A percentile compares a stretch with the other conserved stretches of the same genome.
phyloP scores from a whole-genome alignment of 805 yeast species.

The Candida khao-thaluensis region DNA sequence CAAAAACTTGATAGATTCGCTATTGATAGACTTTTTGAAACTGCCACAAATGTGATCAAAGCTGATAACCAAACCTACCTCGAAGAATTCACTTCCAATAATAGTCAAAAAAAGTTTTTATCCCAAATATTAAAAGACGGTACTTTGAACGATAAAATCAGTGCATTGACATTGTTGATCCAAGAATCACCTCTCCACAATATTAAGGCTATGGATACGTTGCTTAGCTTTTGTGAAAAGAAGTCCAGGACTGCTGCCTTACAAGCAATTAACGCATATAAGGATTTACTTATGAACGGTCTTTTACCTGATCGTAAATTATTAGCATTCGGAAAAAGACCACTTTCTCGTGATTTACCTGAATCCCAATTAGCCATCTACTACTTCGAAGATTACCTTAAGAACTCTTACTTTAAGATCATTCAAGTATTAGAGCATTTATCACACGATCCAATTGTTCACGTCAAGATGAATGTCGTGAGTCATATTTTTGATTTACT shows the following conservation, averaged over 20 bases:
- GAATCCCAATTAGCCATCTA: constrained; percentile 62
- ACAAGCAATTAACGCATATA: constrained; percentile 84
- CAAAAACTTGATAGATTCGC: constrained; percentile 51
- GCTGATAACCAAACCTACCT: constrained; percentile 69
- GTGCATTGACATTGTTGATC: constrained; percentile 86
- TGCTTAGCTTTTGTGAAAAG: constrained; percentile 77
- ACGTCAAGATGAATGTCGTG: constrained; percentile 76
- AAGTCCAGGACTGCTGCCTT: constrained; percentile 91
- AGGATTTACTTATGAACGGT: constrained; percentile 83
- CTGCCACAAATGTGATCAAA: constrained; percentile 66
- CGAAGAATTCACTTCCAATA: constrained; percentile 69
- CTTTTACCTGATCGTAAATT: constrained; percentile 85
- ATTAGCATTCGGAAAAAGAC: constrained; percentile 70
- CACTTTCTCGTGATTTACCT: constrained; percentile 45
- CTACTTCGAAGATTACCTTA: constrained; percentile 88
- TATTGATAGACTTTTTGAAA: constrained; percentile 57
- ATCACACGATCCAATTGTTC: constrained; percentile 88
- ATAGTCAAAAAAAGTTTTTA: constrained; percentile 83
- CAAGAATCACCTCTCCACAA: constrained; percentile 96
- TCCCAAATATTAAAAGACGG: constrained; percentile 86
- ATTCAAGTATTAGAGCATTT: constrained; percentile 74
- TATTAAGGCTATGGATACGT: constrained; percentile 74
- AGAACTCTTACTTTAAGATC: constrained; percentile 70
- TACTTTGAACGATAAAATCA: constrained; percentile 92
- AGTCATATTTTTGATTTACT: constrained; percentile 77